A percentile compares a stretch with the other conserved stretches of the same genome.
phyloP scores from a whole-genome alignment of 202 grass and related monocot genomes.

The Alloteropsis angusta region DNA sequence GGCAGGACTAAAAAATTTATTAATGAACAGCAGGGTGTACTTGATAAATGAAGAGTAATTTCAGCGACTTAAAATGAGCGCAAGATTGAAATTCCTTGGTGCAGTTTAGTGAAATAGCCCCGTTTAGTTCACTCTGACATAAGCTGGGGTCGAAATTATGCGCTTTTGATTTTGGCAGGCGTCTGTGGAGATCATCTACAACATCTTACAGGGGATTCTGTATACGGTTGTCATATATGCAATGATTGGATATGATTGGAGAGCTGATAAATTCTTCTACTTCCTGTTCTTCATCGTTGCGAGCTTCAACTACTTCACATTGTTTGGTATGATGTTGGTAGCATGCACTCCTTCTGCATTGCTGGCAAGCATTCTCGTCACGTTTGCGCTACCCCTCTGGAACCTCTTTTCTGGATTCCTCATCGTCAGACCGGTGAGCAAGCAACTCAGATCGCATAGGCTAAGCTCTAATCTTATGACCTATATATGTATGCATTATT shows the following conservation, averaged over 20 bases:
- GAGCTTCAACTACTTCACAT: slow-evolving; percentile 66
- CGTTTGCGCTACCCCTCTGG: slow-evolving; percentile 57
- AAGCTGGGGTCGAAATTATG: neutral
- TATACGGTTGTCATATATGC: slow-evolving; percentile 56
- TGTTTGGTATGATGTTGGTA: slow-evolving; percentile 74
- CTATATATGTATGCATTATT: neutral
- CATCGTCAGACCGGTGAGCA: slow-evolving; percentile 51
- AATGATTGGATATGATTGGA: slow-evolving; percentile 76
- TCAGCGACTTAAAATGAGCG: neutral
- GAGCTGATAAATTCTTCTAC: slow-evolving; percentile 50
- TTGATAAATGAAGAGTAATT: neutral
- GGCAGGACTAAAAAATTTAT: neutral
- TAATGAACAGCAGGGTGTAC: neutral
- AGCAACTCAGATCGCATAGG: neutral
- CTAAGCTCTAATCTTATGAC: neutral
- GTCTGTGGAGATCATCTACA: slow-evolving; percentile 57
- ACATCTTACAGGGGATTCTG: slow-evolving; percentile 31
- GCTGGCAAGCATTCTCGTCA: slow-evolving; percentile 40
- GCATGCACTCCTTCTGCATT: slow-evolving; percentile 50
- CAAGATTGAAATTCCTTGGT: neutral
- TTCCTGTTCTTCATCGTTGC: slow-evolving; percentile 62
- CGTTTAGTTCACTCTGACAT: neutral
- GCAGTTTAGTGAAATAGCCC: neutral
- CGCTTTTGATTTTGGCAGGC: slow-evolving; percentile 29
- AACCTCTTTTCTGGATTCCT: slow-evolving; percentile 75